These are phyloP conservation scores for Myxozyma geophila DNA, from an alignment of 805 yeast species.

Conservation along the genomic window DNA sequence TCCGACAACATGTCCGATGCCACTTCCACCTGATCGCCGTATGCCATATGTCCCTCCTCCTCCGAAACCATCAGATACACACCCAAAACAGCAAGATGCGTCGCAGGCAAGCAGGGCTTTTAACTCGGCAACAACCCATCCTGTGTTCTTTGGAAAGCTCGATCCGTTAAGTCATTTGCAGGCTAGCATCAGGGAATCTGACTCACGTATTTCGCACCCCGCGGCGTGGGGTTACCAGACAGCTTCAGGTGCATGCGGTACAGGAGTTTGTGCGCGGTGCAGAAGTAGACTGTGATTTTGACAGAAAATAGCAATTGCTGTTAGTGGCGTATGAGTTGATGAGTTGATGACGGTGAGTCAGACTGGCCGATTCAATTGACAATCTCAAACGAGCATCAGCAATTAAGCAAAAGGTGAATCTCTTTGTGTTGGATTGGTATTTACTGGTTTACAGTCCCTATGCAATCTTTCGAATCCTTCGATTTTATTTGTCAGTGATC, in stretches of 20 bases:
- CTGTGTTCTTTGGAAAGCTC: constrained; percentile 31
- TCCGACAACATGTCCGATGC: constrained; percentile 6
- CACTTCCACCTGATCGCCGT: background rate
- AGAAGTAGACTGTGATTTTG: constrained; percentile 4
- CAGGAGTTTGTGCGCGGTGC: constrained; percentile 14
- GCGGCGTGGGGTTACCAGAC: constrained; percentile 34
- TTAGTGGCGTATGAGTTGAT: background rate
- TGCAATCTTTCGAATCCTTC: too few species aligned
- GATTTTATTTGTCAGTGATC: too few species aligned
- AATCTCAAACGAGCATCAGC: too few species aligned
- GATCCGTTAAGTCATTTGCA: constrained; percentile 5
- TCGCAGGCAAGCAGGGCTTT: background rate
- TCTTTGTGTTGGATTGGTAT: too few species aligned
- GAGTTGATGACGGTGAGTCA: too few species aligned
- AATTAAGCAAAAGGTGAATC: too few species aligned
- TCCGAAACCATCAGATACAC: background rate
- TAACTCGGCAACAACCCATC: constrained; percentile 28
- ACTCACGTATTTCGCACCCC: constrained; percentile 31
- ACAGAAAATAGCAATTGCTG: too few species aligned
- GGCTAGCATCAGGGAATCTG: constrained; percentile 1
- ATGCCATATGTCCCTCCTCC: background rate
- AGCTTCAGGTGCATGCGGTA: constrained; percentile 9
- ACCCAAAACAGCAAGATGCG: background rate
- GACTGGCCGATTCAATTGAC: too few species aligned
- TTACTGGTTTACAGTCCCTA: too few species aligned